Evolutionary conservation across 2,329 filamentous ascomycete species (phyloP).

Genomic region (Xylariaceae sp.): DNA sequence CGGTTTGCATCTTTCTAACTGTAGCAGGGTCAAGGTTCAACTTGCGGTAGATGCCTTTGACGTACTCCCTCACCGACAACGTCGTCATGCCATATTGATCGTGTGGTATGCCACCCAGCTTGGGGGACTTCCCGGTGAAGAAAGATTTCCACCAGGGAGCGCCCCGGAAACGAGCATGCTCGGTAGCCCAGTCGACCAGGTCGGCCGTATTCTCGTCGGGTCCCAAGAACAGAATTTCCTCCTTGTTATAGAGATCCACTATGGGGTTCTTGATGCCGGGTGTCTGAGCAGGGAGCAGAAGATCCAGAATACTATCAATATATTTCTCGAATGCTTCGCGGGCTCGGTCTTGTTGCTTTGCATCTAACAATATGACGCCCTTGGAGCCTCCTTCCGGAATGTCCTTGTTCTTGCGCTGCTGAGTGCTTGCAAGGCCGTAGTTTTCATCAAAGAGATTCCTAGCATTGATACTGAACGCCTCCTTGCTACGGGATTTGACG

Average conservation of each 20-base stretch:
- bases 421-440: constrained; percentile 95
- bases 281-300: constrained; percentile 81
- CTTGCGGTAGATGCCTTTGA: constrained; percentile 96
- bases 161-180: constrained; percentile 80
- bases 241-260: constrained; percentile 88
- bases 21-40: constrained; percentile 79
- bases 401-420: constrained; percentile 99
- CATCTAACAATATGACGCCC: constrained; percentile 91
- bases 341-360: constrained; percentile 89
- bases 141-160: constrained; percentile 99
- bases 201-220: constrained; percentile 98
- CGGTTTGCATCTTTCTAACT: constrained; percentile 93
- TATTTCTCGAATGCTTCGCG: constrained; percentile 97
- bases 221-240: constrained; percentile 98
- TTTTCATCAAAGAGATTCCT: constrained; percentile 97
- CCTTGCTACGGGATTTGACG: constrained; percentile 94
- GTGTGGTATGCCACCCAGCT: constrained; percentile 92
- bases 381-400: constrained; percentile 98
- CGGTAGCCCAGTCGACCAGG: constrained; percentile 96
- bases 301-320: constrained; percentile 96
- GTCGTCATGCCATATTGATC: constrained; percentile 98
- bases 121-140: constrained; percentile 98
- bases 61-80: constrained; percentile 90
- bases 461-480: constrained; percentile 94
- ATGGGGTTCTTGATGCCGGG: constrained; percentile 99